Percentiles rank a stretch among this genome's conserved stretches.
Conservation (phyloP, 345 rosid genomes). For the Clarkia xantiana region DNA sequence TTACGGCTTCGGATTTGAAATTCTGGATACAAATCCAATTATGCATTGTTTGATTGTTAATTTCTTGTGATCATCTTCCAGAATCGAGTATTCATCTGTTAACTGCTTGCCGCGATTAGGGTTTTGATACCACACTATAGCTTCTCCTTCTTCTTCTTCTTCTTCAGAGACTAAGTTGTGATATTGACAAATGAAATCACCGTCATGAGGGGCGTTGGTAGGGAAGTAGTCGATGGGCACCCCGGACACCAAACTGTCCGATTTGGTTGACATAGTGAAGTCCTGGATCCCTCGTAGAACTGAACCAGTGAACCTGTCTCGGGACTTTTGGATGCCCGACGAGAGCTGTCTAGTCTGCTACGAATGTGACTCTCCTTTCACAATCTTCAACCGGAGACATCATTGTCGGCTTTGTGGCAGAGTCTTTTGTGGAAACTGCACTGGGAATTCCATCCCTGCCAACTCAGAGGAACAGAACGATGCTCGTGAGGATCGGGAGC, state of each 20-base stretch:
- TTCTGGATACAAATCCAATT: constrained; percentile 9
- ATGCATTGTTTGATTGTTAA: no score
- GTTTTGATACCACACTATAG: no score
- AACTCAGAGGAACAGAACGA: constrained; percentile 42
- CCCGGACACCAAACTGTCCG: constrained; percentile 56
- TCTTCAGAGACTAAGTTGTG: neutral
- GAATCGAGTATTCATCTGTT: no score
- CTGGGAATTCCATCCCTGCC: constrained; percentile 53
- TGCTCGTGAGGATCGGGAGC: constrained; percentile 49
- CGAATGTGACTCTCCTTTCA: constrained; percentile 89
- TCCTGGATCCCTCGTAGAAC: constrained; percentile 72
- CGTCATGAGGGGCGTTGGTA: constrained; percentile 40
- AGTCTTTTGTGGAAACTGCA: constrained; percentile 87
- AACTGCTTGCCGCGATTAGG: no score
- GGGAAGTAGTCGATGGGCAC: constrained; percentile 70
- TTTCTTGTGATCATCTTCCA: no score
- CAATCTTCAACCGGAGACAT: constrained; percentile 76
- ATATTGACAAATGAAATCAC: constrained; percentile 41
- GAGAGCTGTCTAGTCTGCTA: constrained; percentile 90
- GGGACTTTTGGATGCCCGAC: constrained; percentile 98
- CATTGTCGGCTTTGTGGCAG: constrained; percentile 93
- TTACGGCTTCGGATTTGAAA: constrained; percentile 8
- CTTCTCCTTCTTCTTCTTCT: no score
- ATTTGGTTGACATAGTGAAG: constrained; percentile 52
- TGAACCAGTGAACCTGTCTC: constrained; percentile 52